phyloP scores from a whole-genome alignment of 2,329 filamentous ascomycete genomes.

The Penicillium janthinellum region DNA sequence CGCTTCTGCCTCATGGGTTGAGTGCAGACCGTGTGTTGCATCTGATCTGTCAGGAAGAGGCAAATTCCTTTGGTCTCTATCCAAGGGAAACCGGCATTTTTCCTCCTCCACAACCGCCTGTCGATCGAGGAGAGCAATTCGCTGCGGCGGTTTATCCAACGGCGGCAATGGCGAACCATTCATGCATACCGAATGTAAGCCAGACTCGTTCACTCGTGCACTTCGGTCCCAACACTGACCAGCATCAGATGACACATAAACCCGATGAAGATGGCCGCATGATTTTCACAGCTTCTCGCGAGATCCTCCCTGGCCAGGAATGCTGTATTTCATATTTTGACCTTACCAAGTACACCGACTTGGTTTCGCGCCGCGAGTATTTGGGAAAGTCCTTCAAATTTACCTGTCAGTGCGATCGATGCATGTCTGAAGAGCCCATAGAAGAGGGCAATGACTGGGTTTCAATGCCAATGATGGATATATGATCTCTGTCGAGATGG shows the following conservation, averaged over 20 bases:
- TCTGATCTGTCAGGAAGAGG: conserved; percentile 30
- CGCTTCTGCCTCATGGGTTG: conserved; percentile 22
- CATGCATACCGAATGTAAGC: conserved; percentile 28
- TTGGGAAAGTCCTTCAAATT: conserved; percentile 33
- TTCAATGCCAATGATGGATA: conserved; percentile 23
- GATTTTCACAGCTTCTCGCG: conserved; percentile 33
- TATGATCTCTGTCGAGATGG: not conserved
- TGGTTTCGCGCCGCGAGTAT: conserved; percentile 27
- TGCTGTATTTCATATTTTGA: conserved; percentile 41
- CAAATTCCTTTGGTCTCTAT: conserved; percentile 31
- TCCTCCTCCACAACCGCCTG: conserved; percentile 11
- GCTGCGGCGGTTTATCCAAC: conserved; percentile 29
- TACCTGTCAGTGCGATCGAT: conserved; percentile 31
- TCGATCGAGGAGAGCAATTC: conserved; percentile 26
- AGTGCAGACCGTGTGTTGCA: conserved; percentile 21
- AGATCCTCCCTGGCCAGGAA: conserved; percentile 34
- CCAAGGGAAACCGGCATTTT: conserved; percentile 27
- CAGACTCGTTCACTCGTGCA: not conserved
- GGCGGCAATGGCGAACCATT: conserved; percentile 29
- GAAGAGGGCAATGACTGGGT: conserved; percentile 20
- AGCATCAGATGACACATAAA: conserved; percentile 32
- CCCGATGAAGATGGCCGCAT: conserved; percentile 33
- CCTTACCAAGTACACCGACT: conserved; percentile 22
- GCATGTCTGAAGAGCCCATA: conserved; percentile 25
- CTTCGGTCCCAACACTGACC: conserved; percentile 4